These are phyloP conservation scores for Kitagawia praeruptora DNA, from an alignment of 129 eudicot genomes.

Conservation along the genomic window DNA sequence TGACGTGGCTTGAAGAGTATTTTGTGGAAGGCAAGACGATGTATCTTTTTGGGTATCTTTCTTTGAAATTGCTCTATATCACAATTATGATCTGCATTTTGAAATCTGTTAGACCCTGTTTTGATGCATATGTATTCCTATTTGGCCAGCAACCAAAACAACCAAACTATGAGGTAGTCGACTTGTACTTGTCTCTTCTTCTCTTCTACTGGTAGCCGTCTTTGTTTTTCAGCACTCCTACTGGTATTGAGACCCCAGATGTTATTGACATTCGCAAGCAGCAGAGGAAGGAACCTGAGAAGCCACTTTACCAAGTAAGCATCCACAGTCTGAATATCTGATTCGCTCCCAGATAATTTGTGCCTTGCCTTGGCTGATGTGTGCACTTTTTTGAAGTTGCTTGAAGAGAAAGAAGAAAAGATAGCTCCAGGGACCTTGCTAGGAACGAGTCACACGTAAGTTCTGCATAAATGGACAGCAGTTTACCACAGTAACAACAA, in stretches of 20 bases:
- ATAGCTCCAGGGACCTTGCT: constrained; percentile 89
- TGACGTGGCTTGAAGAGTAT: too few species aligned
- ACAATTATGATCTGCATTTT: too few species aligned
- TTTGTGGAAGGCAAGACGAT: too few species aligned
- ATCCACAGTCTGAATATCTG: not conserved
- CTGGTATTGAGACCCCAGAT: constrained; percentile 99
- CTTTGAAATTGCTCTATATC: too few species aligned
- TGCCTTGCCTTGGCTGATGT: not conserved
- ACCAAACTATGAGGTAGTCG: constrained; percentile 77
- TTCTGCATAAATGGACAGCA: not conserved
- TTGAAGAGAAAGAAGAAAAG: constrained; percentile 94
- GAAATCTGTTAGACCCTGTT: too few species aligned
- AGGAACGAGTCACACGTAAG: constrained; percentile 79
- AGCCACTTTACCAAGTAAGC: constrained; percentile 84
- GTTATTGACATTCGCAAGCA: constrained; percentile 97
- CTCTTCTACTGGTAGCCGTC: too few species aligned
- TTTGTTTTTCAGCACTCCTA: constrained; percentile 60
- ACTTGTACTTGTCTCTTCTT: not conserved
- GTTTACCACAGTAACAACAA: too few species aligned
- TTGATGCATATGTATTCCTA: too few species aligned
- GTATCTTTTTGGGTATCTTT: too few species aligned
- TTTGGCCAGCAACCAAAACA: constrained; percentile 78
- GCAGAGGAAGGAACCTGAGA: constrained; percentile 97
- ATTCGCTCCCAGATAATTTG: not conserved
- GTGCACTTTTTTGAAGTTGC: constrained; percentile 38